A percentile compares a stretch with the other conserved stretches of the same genome.
Evolutionary conservation across 345 rosid genomes (phyloP).

Genomic region (Eucalyptus pauciflora): DNA sequence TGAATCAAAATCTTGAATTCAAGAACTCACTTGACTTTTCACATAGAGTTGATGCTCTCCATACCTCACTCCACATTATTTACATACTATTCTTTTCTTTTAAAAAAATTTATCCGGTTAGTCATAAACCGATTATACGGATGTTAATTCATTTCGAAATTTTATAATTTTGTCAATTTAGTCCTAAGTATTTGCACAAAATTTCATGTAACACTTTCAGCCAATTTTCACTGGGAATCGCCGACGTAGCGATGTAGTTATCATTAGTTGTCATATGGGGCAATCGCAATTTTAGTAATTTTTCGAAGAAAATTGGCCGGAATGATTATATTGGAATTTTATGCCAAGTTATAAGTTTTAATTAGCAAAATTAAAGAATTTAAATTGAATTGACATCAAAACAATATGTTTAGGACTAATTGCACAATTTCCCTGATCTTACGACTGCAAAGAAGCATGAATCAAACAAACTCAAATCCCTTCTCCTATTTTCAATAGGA

Average conservation of each 20-base stretch:
- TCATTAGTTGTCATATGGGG: neutral
- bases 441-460: neutral
- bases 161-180: neutral
- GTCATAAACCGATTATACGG: neutral
- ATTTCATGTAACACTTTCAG: neutral
- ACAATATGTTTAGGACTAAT: neutral
- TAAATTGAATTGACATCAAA: neutral
- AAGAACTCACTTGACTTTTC: neutral
- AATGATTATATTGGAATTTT: neutral
- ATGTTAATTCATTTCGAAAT: neutral
- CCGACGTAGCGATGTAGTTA: accelerated
- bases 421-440: neutral
- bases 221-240: accelerated
- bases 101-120: neutral
- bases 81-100: neutral
- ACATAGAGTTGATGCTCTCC: neutral
- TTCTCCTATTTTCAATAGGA: neutral
- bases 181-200: neutral
- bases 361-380: neutral
- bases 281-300: neutral
- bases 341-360: neutral
- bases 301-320: accelerated
- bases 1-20: neutral
- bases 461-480: neutral
- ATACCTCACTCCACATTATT: neutral